Evolutionary conservation across 352 stramenopile species (phyloP), one percentile per base, ranked within the genome.

Genomic region (Chrysophaeum taylorii): DNA sequence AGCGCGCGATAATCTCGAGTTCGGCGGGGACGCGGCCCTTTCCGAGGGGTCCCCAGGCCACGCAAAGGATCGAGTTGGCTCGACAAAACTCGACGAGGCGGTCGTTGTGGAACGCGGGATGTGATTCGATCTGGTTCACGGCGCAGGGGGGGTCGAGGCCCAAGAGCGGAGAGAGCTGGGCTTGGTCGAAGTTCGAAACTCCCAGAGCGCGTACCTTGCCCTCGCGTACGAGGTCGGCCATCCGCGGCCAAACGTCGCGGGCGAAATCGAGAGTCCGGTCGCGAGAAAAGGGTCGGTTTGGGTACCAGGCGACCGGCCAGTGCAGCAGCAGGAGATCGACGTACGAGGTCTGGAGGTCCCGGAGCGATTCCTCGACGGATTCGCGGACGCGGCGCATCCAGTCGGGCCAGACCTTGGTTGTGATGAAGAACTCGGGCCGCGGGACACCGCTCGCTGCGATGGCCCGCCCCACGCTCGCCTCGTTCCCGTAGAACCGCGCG

Each of bases 241-340:
- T 69, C 0, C 45, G 45, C 29, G 25, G 36, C 43, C 68, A 73
- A 9, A 43, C 42, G 35, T 52, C 35, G n/a, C n/a, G n/a, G 14
- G 35, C 27, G 5, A 66, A 45, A 23, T 63, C 29, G 27, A 15
- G 9, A 25, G 12, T 25, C 21, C n/a, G 9, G n/a, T n/a, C n/a
- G n/a, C n/a, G n/a, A n/a, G n/a, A n/a, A n/a, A n/a, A n/a, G n/a
- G n/a, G n/a, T n/a, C n/a, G n/a, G n/a, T n/a, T n/a, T n/a, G n/a
- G n/a, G n/a, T n/a, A n/a, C 7, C 14, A 66, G 1, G 15, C 27
- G 54, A 87, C 76, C 27, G 86, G 86, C 78, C 80, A 92, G 77
- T 92, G 87, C 64, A 92, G 86, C 21, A 92, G 70, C 67, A 86
- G 88, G 7, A 89, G 71, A 73, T 92, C 87, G 60, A 92, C 73